Evolutionary conservation across 2,329 filamentous ascomycete genomes (phyloP), one percentile per base, ranked within the genome.

Genomic region (Stylonectria norvegica): DNA sequence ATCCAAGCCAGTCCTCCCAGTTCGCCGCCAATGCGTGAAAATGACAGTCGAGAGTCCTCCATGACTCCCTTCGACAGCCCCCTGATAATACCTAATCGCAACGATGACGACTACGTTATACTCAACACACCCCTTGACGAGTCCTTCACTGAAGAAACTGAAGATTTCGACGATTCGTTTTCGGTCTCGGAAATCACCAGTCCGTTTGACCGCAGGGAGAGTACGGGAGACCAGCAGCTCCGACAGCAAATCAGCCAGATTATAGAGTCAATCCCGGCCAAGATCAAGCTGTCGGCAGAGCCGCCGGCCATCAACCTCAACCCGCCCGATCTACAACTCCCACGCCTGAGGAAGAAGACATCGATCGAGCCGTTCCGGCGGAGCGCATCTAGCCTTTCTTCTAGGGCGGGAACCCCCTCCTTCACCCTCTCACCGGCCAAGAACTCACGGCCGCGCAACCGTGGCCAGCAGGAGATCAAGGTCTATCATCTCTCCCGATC

Each of bases 401-500:
- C 57, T 74, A 72, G 78, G 22, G 78, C 81, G 0, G 71, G 75
- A 5, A 84, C 80, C 0, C 81, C 83, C 5, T 82, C 83, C 1
- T 80, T 89, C 53, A 83, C 81, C 5, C 71, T 89, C 1, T 82
- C 83, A 14, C 83, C 86, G 0, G 83, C 73, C 12, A 75, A 76
- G 53, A 70, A 66, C 16, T 55, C 68, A 3, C 73, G 76, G 7
- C 65, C 71, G 1, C 69, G 74, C 18, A 67, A 69, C 19, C 67
- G 68, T 32, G 73, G 75, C 36, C 76, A 82, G 41, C 78, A 83
- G 36, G 90, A 91, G 45, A 91, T 95, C 57, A 89, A 90, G 62
- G 75, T 96, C 3, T 98, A 97, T 57, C 90, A 97, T 65, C 77
- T 98, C 25, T 89, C 88, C 11, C 81, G 89, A 34, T 83, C 85